Evolutionary conservation across 202 grass and related monocot species (phyloP), one percentile per base, ranked within the genome.

Genomic region (Digitaria exilis): DNA sequence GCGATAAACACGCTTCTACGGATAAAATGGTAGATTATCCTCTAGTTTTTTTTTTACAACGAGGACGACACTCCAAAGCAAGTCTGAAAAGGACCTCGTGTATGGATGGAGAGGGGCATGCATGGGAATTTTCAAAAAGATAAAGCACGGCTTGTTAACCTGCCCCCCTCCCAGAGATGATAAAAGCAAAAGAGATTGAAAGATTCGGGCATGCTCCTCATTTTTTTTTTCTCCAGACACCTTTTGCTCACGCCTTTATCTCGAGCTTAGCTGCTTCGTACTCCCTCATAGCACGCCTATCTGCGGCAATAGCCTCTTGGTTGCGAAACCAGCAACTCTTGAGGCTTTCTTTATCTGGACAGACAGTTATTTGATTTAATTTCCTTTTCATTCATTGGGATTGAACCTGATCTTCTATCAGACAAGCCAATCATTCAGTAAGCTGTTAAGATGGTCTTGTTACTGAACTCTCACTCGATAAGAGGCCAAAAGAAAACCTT

Each of bases 91-190:
- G 61, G 87, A 62, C 12, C 50, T 48, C 88, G 34, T 78, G 72
- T 77, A 82, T 57, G 86, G 32, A 82, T 5, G 43, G 54, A 39
- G 62, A 84, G 31, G 41, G 37, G 48, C 71, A 69, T 86, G 86
- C 81, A 81, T 89, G 59, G 86, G 81, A 91, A 91, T 93, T 93
- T 96, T 88, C 86, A 87, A 96, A 96, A 93, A 59, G 86, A 79
- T 84, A 89, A 87, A 87, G 73, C 87, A 42, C 14, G 26, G 60
- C 44, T 61, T 86, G 84, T 68, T 86, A 68, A 69, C 32, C 21
- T 86, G 65, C 87, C 41, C 31, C 57, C 31, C 25, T 66, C 25
- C 37, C 6, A 69, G 45, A 29, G 61, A 71, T 37, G 37, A 75
- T 75, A 54, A 88, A 89, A 89, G 83, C 83, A 62, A 84, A 89